Percentiles rank a stretch among this genome's conserved stretches.
Conservation (phyloP, 257 asterid species). For the Solanum habrochaites region DNA sequence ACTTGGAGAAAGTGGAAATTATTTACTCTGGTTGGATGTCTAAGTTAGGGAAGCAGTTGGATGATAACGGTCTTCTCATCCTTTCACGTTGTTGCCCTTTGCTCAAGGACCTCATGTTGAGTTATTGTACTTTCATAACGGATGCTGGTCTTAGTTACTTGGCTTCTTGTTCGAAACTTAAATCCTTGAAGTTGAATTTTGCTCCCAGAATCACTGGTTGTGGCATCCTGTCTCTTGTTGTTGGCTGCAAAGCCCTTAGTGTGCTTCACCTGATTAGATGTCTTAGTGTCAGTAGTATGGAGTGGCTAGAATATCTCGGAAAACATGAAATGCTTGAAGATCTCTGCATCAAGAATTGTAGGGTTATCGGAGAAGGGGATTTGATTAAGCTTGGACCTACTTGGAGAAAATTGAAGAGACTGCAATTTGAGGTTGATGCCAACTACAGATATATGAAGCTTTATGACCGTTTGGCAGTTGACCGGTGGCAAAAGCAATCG, state of each 20-base stretch:
- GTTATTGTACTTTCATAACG: constrained; percentile 68
- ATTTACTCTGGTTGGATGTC: constrained; percentile 89
- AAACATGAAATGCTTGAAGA: constrained; percentile 59
- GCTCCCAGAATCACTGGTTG: constrained; percentile 71
- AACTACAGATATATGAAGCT: constrained; percentile 66
- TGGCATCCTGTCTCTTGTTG: constrained; percentile 62
- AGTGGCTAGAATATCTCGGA: constrained; percentile 84
- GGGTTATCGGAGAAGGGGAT: constrained; percentile 81
- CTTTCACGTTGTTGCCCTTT: constrained; percentile 49
- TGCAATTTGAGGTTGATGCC: constrained; percentile 80
- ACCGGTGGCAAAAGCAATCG: constrained; percentile 56
- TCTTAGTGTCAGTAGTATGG: constrained; percentile 44
- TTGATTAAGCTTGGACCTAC: constrained; percentile 51
- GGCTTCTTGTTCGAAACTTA: constrained; percentile 52
- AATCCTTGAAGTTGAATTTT: constrained; percentile 51
- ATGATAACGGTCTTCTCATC: constrained; percentile 45
- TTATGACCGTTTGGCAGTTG: constrained; percentile 47
- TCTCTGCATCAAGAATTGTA: constrained; percentile 68
- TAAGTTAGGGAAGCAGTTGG: constrained; percentile 65
- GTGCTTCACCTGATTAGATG: constrained; percentile 58
- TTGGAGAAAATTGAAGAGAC: constrained; percentile 45
- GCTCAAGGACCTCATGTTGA: constrained; percentile 50
- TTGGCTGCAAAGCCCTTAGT: constrained; percentile 53
- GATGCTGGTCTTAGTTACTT: constrained; percentile 60
- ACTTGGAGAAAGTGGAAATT: constrained; percentile 59